These are phyloP conservation scores for Cruciata laevipes DNA, from an alignment of 257 asterid species.

Conservation along the genomic window DNA sequence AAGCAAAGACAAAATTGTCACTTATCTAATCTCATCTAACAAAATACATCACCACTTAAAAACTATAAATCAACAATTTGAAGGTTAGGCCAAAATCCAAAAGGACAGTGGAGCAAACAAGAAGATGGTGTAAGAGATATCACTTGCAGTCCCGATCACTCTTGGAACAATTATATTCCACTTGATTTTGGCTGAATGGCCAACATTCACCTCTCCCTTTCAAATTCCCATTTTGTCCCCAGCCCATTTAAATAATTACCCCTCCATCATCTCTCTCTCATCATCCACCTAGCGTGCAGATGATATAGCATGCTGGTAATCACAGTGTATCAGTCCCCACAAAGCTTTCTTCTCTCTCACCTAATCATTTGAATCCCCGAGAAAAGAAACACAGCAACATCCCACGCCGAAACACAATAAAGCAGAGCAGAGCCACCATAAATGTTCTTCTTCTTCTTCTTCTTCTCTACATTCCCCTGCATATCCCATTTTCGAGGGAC, in stretches of 20 bases:
- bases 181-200: slow-evolving; percentile 1
- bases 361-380: slow-evolving; percentile 27
- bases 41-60: too few species aligned
- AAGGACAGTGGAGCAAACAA: neutral
- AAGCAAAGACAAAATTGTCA: too few species aligned
- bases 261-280: neutral
- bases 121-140: neutral
- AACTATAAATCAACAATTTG: neutral
- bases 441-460: slow-evolving; percentile 21
- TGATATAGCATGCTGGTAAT: slow-evolving; percentile 10
- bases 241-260: neutral
- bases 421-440: neutral
- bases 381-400: slow-evolving; percentile 18
- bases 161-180: neutral
- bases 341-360: slow-evolving; percentile 4
- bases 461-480: slow-evolving; percentile 24
- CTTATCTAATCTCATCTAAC: neutral
- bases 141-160: neutral
- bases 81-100: neutral
- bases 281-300: slow-evolving; percentile 11
- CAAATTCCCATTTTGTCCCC: neutral
- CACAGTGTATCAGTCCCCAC: slow-evolving; percentile 20
- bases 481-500: neutral
- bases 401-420: slow-evolving; percentile 30
- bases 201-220: neutral